phyloP scores from a whole-genome alignment of 1,139 yeast species.

The Diutina rugosa region DNA sequence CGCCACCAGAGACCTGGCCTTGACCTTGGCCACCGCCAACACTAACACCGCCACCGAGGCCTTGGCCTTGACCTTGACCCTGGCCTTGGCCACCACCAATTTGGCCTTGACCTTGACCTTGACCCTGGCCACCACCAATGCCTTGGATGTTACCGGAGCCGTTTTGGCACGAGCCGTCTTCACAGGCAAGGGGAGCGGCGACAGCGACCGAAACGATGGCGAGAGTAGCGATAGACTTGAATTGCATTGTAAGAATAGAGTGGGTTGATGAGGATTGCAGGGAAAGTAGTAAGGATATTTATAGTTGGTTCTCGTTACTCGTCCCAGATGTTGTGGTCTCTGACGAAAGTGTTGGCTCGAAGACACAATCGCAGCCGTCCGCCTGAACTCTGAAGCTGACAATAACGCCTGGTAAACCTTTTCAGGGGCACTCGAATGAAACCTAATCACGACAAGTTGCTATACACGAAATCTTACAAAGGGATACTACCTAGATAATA shows the following conservation, averaged over 20 bases:
- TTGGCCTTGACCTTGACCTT: background rate
- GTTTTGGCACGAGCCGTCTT: background rate
- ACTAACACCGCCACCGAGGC: background rate
- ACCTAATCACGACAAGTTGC: too few relatives aligned
- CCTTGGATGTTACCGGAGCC: background rate
- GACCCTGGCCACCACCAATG: background rate
- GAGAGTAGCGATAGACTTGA: slow-evolving; percentile 1
- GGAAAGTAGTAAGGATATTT: background rate
- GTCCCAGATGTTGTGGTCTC: background rate
- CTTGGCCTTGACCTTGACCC: background rate
- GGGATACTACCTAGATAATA: too few relatives aligned
- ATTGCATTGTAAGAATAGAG: background rate
- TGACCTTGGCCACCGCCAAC: background rate
- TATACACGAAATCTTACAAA: too few relatives aligned
- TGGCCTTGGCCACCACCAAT: background rate
- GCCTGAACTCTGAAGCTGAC: background rate
- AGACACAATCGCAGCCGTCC: background rate
- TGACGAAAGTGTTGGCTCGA: too few relatives aligned
- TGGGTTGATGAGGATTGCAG: background rate
- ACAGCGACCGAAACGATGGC: background rate
- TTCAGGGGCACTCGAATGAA: too few relatives aligned
- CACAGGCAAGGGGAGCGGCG: background rate
- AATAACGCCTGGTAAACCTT: too few relatives aligned
- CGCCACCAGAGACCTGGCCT: background rate
- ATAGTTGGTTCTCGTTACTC: background rate